Percentiles rank a stretch among this genome's conserved stretches.
Evolutionary conservation across 2,329 filamentous ascomycete species (phyloP).

Genomic region (Curvularia spicifera): DNA sequence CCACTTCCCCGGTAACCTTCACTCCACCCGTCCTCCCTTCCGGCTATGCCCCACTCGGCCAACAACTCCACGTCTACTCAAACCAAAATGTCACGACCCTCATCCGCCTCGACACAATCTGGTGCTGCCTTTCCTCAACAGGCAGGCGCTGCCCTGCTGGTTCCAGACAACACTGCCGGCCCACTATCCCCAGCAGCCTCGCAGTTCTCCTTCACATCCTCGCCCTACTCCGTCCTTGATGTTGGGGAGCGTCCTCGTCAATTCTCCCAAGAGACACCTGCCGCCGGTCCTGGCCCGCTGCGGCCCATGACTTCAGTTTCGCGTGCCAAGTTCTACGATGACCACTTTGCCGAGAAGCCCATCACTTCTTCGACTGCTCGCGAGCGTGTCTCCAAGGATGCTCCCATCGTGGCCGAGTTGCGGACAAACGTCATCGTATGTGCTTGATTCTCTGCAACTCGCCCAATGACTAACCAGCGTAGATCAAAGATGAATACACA

Average conservation of each 20-base stretch:
- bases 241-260: constrained; percentile 24
- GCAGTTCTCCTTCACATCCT: constrained; percentile 48
- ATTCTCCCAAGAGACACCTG: constrained; percentile 29
- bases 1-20: constrained; percentile 34
- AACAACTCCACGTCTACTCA: constrained; percentile 41
- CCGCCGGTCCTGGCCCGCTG: constrained; percentile 26
- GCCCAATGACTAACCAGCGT: constrained; percentile 29
- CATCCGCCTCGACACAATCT: constrained; percentile 44
- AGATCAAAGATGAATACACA: constrained; percentile 77
- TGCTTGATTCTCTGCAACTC: constrained; percentile 24
- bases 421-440: constrained; percentile 60
- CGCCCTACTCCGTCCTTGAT: constrained; percentile 39
- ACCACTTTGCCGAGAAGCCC: constrained; percentile 49
- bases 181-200: constrained; percentile 47
- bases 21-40: constrained; percentile 12
- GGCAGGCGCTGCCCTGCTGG: constrained; percentile 41
- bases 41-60: constrained; percentile 47
- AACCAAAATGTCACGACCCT: constrained; percentile 46
- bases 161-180: constrained; percentile 34
- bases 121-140: constrained; percentile 44
- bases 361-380: constrained; percentile 44
- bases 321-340: constrained; percentile 49
- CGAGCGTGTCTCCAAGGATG: constrained; percentile 54
- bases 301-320: constrained; percentile 26
- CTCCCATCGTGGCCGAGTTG: constrained; percentile 57